Conservation (phyloP, 495 filamentous ascomycete species). For the Jackrogersella multiformis region DNA sequence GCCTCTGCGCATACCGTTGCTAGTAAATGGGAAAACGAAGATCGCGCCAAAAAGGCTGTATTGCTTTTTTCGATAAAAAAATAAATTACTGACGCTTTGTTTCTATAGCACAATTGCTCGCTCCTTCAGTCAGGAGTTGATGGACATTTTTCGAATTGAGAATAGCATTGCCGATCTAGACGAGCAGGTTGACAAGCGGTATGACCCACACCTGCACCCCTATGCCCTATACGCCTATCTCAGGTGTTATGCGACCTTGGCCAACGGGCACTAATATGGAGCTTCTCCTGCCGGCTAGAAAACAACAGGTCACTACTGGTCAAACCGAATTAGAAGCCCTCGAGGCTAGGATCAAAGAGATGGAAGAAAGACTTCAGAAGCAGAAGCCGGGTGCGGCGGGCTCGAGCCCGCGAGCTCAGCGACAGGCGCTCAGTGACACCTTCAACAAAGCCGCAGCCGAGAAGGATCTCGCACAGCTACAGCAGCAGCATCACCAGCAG, state of each 20-base stretch:
- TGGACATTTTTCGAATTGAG: slow-evolving; percentile 88
- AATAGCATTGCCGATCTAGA: slow-evolving; percentile 79
- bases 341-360: slow-evolving; percentile 82
- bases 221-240: slow-evolving; percentile 7
- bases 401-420: slow-evolving; percentile 47
- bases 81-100: slow-evolving; percentile 16
- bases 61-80: too few species aligned
- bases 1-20: background rate
- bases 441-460: slow-evolving; percentile 42
- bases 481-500: too few species aligned
- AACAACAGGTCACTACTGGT: slow-evolving; percentile 69
- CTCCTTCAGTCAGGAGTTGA: slow-evolving; percentile 84
- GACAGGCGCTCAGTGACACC: slow-evolving; percentile 45
- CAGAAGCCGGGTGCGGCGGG: slow-evolving; percentile 35
- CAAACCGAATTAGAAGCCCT: slow-evolving; percentile 87
- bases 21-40: background rate
- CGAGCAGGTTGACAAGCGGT: slow-evolving; percentile 86
- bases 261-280: slow-evolving; percentile 22
- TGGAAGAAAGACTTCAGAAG: slow-evolving; percentile 79
- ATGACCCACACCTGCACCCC: slow-evolving; percentile 49
- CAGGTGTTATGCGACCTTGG: slow-evolving; percentile 1
- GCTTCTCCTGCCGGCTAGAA: slow-evolving; percentile 58
- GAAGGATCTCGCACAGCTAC: slow-evolving; percentile 45
- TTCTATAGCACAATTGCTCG: slow-evolving; percentile 80
- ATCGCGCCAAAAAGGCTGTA: background rate